Percentiles rank a stretch among this genome's conserved stretches.
Evolutionary conservation across 2,329 filamentous ascomycete genomes (phyloP).

Genomic region (Chlorencoelia australis): DNA sequence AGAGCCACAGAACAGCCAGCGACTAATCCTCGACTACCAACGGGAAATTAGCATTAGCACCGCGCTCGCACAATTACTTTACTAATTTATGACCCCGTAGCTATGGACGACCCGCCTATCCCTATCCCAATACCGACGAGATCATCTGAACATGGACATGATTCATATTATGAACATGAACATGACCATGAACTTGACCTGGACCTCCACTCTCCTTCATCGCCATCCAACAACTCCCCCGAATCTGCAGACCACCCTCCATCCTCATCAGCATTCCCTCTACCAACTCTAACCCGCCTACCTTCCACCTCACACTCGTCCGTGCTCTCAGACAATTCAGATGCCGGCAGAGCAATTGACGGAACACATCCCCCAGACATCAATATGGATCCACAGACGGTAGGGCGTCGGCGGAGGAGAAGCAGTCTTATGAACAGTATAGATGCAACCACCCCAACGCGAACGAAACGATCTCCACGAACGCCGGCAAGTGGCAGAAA

Average conservation of each 20-base stretch:
- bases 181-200: neutral
- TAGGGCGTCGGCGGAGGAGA: slow-evolving; percentile 25
- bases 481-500: slow-evolving; percentile 11
- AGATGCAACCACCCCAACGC: slow-evolving; percentile 8
- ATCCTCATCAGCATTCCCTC: slow-evolving; percentile 9
- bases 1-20: too few species aligned
- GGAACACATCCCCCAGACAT: slow-evolving; percentile 12
- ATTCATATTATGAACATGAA: neutral
- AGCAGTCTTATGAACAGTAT: slow-evolving; percentile 23
- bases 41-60: too few species aligned
- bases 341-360: slow-evolving; percentile 18
- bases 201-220: neutral
- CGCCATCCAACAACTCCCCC: neutral
- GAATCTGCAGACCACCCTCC: neutral
- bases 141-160: neutral
- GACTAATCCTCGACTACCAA: too few species aligned
- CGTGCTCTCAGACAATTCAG: slow-evolving; percentile 11
- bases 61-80: too few species aligned
- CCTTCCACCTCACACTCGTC: slow-evolving; percentile 11
- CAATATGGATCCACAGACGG: slow-evolving; percentile 18
- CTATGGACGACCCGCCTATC: too few species aligned
- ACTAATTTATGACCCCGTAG: too few species aligned
- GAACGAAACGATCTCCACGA: slow-evolving; percentile 9
- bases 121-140: neutral
- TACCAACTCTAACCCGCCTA: slow-evolving; percentile 8